Percentiles rank a stretch among this genome's conserved stretches.
Conservation (phyloP, 768 basidiomycete species). For the Macrocybe gigantea region DNA sequence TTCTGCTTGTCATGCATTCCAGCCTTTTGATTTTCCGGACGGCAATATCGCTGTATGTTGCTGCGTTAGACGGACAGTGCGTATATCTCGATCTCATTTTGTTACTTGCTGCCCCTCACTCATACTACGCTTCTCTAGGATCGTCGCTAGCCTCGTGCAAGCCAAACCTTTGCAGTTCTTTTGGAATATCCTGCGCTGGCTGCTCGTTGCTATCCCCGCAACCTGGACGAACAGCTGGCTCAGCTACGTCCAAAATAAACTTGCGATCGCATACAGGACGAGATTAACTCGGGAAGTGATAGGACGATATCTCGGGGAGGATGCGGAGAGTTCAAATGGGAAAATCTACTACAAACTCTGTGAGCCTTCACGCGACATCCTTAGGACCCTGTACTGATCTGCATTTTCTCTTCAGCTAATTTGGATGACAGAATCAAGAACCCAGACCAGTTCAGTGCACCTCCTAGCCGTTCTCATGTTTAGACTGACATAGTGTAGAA, state of each 20-base stretch:
- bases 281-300: slow-evolving; percentile 81
- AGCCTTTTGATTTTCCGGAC: slow-evolving; percentile 86
- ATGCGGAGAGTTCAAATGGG: slow-evolving; percentile 55
- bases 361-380: slow-evolving; percentile 23
- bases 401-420: slow-evolving; percentile 53
- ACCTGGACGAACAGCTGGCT: slow-evolving; percentile 94
- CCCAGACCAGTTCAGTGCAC: slow-evolving; percentile 70
- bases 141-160: slow-evolving; percentile 91
- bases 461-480: not conserved
- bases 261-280: slow-evolving; percentile 84
- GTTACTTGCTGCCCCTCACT: not conserved
- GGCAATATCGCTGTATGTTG: slow-evolving; percentile 90
- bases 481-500: slow-evolving; percentile 38
- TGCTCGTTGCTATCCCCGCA: slow-evolving; percentile 87
- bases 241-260: slow-evolving; percentile 88
- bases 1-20: slow-evolving; percentile 84
- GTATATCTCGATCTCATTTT: slow-evolving; percentile 17
- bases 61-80: slow-evolving; percentile 86
- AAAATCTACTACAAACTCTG: slow-evolving; percentile 94
- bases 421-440: slow-evolving; percentile 95
- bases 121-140: slow-evolving; percentile 38
- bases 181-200: slow-evolving; percentile 82
- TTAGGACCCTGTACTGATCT: not conserved
- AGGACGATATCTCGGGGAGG: slow-evolving; percentile 77
- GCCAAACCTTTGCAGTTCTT: slow-evolving; percentile 77